Evolutionary conservation across 2,329 filamentous ascomycete genomes (phyloP).

Genomic region (Scedosporium aurantiacum): DNA sequence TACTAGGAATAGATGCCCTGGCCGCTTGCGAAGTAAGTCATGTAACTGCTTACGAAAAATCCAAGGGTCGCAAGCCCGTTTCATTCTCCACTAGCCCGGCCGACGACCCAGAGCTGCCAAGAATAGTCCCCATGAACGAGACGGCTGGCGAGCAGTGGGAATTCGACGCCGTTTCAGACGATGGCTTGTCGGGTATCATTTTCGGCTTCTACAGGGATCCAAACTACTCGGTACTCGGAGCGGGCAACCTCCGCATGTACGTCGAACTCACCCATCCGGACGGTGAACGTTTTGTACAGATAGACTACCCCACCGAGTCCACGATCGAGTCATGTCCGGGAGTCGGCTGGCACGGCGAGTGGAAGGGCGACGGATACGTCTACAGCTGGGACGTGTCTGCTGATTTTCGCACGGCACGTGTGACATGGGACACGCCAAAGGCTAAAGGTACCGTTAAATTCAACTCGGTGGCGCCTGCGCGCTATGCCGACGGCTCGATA

Average conservation of each 20-base stretch:
- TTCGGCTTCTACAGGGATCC: constrained; percentile 20
- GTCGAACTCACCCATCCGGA: constrained; percentile 15
- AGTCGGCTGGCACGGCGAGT: constrained; percentile 6
- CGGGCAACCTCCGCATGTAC: constrained; percentile 17
- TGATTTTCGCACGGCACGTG: not conserved
- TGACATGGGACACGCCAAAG: constrained; percentile 5
- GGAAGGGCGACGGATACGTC: constrained; percentile 8
- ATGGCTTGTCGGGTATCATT: constrained; percentile 14
- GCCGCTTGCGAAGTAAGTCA: constrained; percentile 6
- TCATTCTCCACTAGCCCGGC: constrained; percentile 9
- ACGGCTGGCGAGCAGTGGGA: constrained; percentile 20
- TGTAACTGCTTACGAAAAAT: constrained; percentile 5
- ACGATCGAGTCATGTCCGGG: constrained; percentile 13
- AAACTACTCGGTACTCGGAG: constrained; percentile 17
- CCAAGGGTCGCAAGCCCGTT: constrained; percentile 8
- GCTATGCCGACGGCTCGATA: constrained; percentile 10
- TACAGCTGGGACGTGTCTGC: constrained; percentile 12
- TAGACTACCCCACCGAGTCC: constrained; percentile 15
- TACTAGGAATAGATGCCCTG: not conserved
- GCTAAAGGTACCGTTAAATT: constrained; percentile 10
- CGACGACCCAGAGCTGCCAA: constrained; percentile 10
- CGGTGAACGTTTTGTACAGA: constrained; percentile 13
- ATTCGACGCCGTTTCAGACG: constrained; percentile 17
- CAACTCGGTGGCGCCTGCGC: constrained; percentile 10
- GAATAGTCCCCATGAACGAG: constrained; percentile 15